Percentiles rank a stretch among this genome's conserved stretches.
Evolutionary conservation across 208 protist species (phyloP).

Genomic region (Leishmania guyanensis): DNA sequence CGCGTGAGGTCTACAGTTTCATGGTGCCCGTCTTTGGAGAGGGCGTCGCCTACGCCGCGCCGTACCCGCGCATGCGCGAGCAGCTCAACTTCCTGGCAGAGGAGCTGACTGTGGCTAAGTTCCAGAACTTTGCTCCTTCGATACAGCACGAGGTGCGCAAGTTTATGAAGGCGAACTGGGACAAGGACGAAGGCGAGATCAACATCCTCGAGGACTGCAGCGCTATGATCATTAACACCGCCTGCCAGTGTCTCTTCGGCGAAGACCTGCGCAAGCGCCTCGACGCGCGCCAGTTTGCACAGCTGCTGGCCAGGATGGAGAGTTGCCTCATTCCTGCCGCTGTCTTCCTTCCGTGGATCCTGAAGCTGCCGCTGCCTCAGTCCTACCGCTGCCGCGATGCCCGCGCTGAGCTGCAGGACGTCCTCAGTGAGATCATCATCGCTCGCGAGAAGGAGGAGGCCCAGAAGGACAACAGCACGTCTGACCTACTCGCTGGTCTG

Average conservation of each 20-base stretch:
- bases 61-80: conserved; percentile 84
- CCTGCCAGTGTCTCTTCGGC: conserved; percentile 91
- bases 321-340: conserved; percentile 79
- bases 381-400: conserved; percentile 82
- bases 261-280: conserved; percentile 89
- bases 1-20: conserved; percentile 86
- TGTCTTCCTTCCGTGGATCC: conserved; percentile 81
- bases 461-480: conserved; percentile 74
- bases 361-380: conserved; percentile 81
- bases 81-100: conserved; percentile 88
- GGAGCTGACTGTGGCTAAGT: conserved; percentile 85
- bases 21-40: conserved; percentile 89
- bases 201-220: conserved; percentile 88
- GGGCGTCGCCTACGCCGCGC: conserved; percentile 82
- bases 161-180: conserved; percentile 80
- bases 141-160: conserved; percentile 87
- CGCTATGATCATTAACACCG: conserved; percentile 94
- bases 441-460: conserved; percentile 82
- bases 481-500: conserved; percentile 86
- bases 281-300: conserved; percentile 71
- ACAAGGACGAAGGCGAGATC: conserved; percentile 76
- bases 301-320: conserved; percentile 88
- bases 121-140: conserved; percentile 85
- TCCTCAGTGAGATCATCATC: conserved; percentile 88
- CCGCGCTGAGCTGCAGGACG: conserved; percentile 79